These are phyloP conservation scores for Suillus subluteus DNA, from an alignment of 768 basidiomycete species.

Conservation along the genomic window DNA sequence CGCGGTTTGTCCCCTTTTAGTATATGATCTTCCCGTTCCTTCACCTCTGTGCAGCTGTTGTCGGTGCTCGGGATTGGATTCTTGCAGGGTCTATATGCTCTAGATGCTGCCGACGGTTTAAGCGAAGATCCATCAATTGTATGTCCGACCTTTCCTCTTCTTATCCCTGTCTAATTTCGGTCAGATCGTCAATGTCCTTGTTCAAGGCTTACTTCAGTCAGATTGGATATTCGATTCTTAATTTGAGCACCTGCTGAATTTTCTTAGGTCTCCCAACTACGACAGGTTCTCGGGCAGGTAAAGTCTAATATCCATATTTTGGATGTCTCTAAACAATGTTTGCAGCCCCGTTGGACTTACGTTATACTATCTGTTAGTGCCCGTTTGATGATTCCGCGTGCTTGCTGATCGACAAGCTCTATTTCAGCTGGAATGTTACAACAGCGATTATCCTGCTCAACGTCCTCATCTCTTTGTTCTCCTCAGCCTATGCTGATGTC, in stretches of 20 bases:
- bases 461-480: conserved; percentile 93
- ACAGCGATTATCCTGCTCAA: conserved; percentile 88
- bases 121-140: conserved; percentile 56
- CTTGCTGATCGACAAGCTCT: conserved; percentile 13
- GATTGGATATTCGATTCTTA: conserved; percentile 25
- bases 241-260: conserved; percentile 7
- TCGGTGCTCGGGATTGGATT: conserved; percentile 86
- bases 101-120: conserved; percentile 89
- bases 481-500: conserved; percentile 89
- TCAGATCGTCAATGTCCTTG: conserved; percentile 69
- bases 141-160: conserved; percentile 21
- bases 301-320: conserved; percentile 9
- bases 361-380: conserved; percentile 77
- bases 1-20: conserved; percentile 52
- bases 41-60: conserved; percentile 54
- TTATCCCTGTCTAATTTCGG: conserved; percentile 7
- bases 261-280: conserved; percentile 65
- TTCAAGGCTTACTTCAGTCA: conserved; percentile 84
- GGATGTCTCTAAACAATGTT: conserved; percentile 2
- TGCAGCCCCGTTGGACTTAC: conserved; percentile 59
- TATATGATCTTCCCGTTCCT: not conserved
- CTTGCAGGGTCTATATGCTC: conserved; percentile 82
- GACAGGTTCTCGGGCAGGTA: conserved; percentile 57
- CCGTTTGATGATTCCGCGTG: not conserved
- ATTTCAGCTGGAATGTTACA: conserved; percentile 75